Conservation (phyloP, 352 stramenopile genomes). For the Phytophthora ramorum region DNA sequence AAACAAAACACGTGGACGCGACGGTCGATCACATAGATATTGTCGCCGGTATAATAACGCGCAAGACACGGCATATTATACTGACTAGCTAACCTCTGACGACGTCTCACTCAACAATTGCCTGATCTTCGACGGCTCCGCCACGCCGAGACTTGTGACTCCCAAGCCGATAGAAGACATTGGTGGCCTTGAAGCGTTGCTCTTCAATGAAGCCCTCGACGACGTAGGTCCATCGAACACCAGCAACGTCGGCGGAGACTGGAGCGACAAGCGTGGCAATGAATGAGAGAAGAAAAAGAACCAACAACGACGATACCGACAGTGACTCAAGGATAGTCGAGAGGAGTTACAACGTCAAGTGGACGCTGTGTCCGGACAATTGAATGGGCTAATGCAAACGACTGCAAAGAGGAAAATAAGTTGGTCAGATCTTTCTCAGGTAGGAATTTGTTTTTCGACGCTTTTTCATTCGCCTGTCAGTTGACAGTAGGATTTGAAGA, state of each 20-base stretch:
- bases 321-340: constrained; percentile 16
- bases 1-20: too few species aligned
- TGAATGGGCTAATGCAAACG: background rate
- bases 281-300: constrained; percentile 24
- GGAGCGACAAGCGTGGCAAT: background rate
- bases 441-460: too few species aligned
- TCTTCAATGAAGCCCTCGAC: background rate
- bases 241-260: background rate
- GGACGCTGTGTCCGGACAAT: constrained; percentile 13
- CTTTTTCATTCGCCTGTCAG: too few species aligned
- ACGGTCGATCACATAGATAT: too few species aligned
- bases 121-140: constrained; percentile 6
- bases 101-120: constrained; percentile 11
- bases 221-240: background rate
- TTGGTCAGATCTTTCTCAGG: too few species aligned
- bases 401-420: background rate
- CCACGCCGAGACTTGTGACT: constrained; percentile 3
- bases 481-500: too few species aligned
- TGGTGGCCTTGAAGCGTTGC: background rate
- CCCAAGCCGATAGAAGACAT: background rate
- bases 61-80: too few species aligned
- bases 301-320: constrained; percentile 26
- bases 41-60: too few species aligned
- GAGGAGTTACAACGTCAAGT: constrained; percentile 18
- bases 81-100: constrained; percentile 10